These are phyloP conservation scores for Amanita rimosa DNA, from an alignment of 768 basidiomycete genomes.

Conservation along the genomic window DNA sequence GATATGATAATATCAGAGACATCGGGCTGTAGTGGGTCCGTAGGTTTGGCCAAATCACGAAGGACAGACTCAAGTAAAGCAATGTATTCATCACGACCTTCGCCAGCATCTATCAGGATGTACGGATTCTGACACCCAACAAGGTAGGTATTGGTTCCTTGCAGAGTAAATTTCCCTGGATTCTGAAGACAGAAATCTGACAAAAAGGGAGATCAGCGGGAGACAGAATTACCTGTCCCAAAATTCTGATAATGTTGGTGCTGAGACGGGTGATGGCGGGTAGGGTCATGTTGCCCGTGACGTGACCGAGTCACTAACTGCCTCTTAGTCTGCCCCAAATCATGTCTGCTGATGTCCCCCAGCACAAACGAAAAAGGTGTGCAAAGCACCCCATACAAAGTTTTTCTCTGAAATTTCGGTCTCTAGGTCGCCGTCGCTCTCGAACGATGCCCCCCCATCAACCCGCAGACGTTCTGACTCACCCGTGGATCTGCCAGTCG, in stretches of 20 bases:
- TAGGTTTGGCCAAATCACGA: slow-evolving; percentile 20
- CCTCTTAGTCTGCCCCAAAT: background rate
- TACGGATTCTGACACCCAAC: slow-evolving; percentile 61
- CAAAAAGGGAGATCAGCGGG: background rate
- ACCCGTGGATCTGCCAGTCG: slow-evolving; percentile 20
- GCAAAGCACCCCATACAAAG: background rate
- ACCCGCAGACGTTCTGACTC: slow-evolving; percentile 35
- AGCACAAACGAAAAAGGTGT: slow-evolving; percentile 42
- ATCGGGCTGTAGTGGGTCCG: slow-evolving; percentile 33
- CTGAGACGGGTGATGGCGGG: slow-evolving; percentile 27
- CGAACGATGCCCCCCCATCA: slow-evolving; percentile 28
- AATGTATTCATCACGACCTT: slow-evolving; percentile 60
- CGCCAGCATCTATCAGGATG: slow-evolving; percentile 75
- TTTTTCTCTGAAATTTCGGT: background rate
- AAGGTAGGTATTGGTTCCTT: slow-evolving; percentile 90
- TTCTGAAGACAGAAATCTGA: slow-evolving; percentile 36
- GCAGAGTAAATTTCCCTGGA: slow-evolving; percentile 80
- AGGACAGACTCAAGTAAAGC: slow-evolving; percentile 55
- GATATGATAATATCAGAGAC: slow-evolving; percentile 88
- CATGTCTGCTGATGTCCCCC: slow-evolving; percentile 30
- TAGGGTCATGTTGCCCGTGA: background rate
- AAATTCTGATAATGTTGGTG: slow-evolving; percentile 50
- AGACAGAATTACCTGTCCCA: slow-evolving; percentile 54
- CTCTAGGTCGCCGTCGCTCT: slow-evolving; percentile 20
- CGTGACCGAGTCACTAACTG: no score